These are phyloP conservation scores for Populus deltoides DNA, from an alignment of 345 rosid species.

Conservation along the genomic window DNA sequence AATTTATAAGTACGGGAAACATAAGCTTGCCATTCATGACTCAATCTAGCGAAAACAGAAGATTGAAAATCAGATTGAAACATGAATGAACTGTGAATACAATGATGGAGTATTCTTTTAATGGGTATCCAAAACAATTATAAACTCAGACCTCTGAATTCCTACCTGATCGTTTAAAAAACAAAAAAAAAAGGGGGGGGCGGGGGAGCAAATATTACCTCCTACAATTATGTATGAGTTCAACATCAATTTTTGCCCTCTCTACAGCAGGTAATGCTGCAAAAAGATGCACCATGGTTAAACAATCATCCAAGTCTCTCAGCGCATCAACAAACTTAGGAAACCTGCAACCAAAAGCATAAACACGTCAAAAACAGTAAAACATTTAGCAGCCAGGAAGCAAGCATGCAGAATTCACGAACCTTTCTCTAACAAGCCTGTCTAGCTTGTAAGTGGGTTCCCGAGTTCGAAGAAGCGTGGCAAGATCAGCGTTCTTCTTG, in stretches of 20 bases:
- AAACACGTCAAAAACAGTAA: not conserved
- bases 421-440: conserved; percentile 81
- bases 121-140: not conserved
- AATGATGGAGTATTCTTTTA: not conserved
- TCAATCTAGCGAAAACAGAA: conserved; percentile 51
- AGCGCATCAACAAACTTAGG: conserved; percentile 83
- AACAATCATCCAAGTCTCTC: conserved; percentile 94
- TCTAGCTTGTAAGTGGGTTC: conserved; percentile 69
- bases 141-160: not conserved
- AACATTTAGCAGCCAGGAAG: not conserved
- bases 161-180: not conserved
- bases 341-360: conserved; percentile 47
- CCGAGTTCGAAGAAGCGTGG: conserved; percentile 54
- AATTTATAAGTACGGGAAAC: conserved; percentile 72
- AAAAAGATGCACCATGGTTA: conserved; percentile 89
- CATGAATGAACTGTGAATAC: not conserved
- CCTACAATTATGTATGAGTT: conserved; percentile 76
- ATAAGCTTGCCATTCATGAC: conserved; percentile 97
- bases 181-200: no score
- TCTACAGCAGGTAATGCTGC: conserved; percentile 83
- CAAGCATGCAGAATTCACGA: conserved; percentile 1
- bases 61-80: not conserved
- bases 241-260: conserved; percentile 71
- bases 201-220: conserved; percentile 41
- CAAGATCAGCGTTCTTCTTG: conserved; percentile 74